A percentile compares a stretch with the other conserved stretches of the same genome.
Conservation (phyloP, 129 eudicot species). For the Escallonia herrerae region DNA sequence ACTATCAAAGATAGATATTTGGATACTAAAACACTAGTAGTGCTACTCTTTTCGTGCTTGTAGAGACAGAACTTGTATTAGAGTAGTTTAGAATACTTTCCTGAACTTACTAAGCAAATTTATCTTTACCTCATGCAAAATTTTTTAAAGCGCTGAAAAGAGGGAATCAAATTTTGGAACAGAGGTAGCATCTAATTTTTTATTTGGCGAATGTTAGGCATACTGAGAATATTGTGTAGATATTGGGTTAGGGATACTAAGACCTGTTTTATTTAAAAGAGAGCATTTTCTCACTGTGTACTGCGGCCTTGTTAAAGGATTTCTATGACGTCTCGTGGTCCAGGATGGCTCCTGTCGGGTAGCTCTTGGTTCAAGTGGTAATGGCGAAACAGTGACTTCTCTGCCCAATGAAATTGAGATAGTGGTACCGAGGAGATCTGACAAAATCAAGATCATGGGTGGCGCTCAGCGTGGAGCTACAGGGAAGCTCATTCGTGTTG, state of each 20-base stretch:
- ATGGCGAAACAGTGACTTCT: conserved; percentile 55
- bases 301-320: no score
- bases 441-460: conserved; percentile 89
- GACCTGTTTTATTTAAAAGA: background rate
- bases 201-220: no score
- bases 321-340: background rate
- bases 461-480: conserved; percentile 79
- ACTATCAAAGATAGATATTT: background rate
- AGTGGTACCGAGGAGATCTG: conserved; percentile 62
- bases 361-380: conserved; percentile 66
- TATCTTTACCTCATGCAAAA: no score
- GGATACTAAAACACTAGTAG: background rate
- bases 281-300: no score
- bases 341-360: conserved; percentile 90
- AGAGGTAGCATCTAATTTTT: no score
- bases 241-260: background rate
- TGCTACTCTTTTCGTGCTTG: no score
- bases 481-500: conserved; percentile 88
- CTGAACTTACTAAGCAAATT: no score
- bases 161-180: no score
- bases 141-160: no score
- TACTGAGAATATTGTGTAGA: background rate
- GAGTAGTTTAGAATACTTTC: no score
- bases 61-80: no score
- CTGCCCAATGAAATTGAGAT: conserved; percentile 58